Conservation (phyloP, 192 early-diverging fungal genomes). For the Podila horticola region DNA sequence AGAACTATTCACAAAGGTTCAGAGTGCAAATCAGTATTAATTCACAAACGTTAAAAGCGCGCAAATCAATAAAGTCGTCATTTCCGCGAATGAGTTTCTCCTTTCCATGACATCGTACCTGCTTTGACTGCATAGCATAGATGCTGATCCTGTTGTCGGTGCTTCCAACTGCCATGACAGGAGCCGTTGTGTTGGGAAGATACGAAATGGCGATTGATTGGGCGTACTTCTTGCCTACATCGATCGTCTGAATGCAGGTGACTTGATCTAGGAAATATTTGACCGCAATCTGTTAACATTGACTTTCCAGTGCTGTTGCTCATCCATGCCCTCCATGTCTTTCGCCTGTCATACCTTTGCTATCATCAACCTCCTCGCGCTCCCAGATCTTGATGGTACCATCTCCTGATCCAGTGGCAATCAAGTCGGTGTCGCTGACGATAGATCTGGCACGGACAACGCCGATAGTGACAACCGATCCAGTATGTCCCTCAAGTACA, state of each 20-base stretch:
- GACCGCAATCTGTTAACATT: background rate
- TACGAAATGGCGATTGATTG: constrained; percentile 73
- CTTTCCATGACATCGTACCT: constrained; percentile 36
- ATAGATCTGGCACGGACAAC: constrained; percentile 61
- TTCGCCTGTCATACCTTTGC: constrained; percentile 16
- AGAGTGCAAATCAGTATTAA: background rate
- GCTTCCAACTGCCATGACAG: constrained; percentile 83
- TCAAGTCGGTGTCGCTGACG: constrained; percentile 54
- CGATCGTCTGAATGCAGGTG: constrained; percentile 74
- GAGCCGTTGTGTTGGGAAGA: constrained; percentile 69
- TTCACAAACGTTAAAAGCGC: background rate
- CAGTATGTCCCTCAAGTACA: constrained; percentile 73
- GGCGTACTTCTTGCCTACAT: constrained; percentile 72
- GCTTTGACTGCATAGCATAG: constrained; percentile 62
- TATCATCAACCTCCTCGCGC: constrained; percentile 51
- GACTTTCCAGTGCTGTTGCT: background rate
- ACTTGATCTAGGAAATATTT: constrained; percentile 46
- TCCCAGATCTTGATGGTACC: constrained; percentile 79
- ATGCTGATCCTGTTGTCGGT: constrained; percentile 83
- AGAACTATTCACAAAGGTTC: constrained; percentile 59
- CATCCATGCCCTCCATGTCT: background rate
- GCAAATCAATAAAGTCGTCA: too few species aligned
- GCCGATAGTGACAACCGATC: constrained; percentile 73
- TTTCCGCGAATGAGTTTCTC: background rate
- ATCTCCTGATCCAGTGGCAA: constrained; percentile 78